A percentile compares a stretch with the other conserved stretches of the same genome.
phyloP scores from a whole-genome alignment of 208 protist species.

The Endotrypanum monterogeii region DNA sequence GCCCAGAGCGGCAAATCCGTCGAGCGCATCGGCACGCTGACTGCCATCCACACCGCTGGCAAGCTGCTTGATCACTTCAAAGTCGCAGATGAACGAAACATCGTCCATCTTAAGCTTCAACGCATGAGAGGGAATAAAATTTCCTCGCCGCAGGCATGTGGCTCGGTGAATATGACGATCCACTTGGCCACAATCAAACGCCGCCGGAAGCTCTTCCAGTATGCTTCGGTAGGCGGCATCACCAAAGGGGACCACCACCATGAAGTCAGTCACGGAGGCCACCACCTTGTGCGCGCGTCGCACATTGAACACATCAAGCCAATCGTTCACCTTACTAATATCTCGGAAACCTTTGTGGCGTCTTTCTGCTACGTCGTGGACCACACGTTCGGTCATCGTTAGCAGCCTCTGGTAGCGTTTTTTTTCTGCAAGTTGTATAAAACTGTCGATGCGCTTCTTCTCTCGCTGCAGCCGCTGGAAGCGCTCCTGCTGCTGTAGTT shows the following conservation, averaged over 20 bases:
- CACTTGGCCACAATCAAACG: slow-evolving; percentile 47
- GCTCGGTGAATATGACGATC: slow-evolving; percentile 47
- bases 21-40: neutral
- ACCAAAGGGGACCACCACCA: slow-evolving; percentile 82
- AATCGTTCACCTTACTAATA: slow-evolving; percentile 10
- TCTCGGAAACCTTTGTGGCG: slow-evolving; percentile 21
- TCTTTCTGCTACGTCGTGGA: slow-evolving; percentile 34
- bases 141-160: slow-evolving; percentile 53
- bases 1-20: slow-evolving; percentile 10
- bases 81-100: slow-evolving; percentile 54
- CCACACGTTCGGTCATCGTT: slow-evolving; percentile 54
- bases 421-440: slow-evolving; percentile 42
- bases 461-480: slow-evolving; percentile 59
- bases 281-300: slow-evolving; percentile 52
- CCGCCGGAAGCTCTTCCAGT: slow-evolving; percentile 59
- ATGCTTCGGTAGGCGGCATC: slow-evolving; percentile 79
- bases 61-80: slow-evolving; percentile 35
- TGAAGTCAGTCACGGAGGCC: slow-evolving; percentile 65
- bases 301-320: slow-evolving; percentile 43
- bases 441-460: slow-evolving; percentile 55
- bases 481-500: slow-evolving; percentile 52
- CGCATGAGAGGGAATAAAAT: slow-evolving; percentile 81
- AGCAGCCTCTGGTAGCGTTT: slow-evolving; percentile 43
- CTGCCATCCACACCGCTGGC: slow-evolving; percentile 12
- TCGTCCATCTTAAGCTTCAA: slow-evolving; percentile 67